Evolutionary conservation across 306 rosid genomes (phyloP).

Genomic region (Dalbergia oliveri): DNA sequence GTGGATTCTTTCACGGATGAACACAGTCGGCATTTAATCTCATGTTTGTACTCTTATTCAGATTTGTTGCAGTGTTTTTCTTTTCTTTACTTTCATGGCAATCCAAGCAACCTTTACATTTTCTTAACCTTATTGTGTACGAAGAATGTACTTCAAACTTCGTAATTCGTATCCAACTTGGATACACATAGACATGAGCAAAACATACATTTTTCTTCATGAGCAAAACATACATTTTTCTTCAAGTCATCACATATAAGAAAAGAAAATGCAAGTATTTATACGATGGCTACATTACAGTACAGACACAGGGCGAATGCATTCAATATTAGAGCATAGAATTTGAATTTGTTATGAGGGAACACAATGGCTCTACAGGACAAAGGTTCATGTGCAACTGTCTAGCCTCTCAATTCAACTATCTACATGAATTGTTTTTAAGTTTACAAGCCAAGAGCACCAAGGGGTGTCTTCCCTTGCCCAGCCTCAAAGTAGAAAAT

Average conservation of each 20-base stretch:
- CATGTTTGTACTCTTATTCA: neutral
- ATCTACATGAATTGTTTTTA: conserved; percentile 56
- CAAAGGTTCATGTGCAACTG: conserved; percentile 46
- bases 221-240: conserved; percentile 2
- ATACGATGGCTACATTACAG: conserved; percentile 22
- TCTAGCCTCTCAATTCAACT: conserved; percentile 58
- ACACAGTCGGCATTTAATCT: neutral
- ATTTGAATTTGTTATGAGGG: conserved; percentile 42
- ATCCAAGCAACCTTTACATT: neutral
- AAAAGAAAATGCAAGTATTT: conserved; percentile 33
- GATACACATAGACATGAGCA: neutral
- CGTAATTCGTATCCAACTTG: neutral
- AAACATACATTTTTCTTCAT: conserved; percentile 8
- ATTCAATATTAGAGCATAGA: conserved; percentile 38
- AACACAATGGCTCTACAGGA: conserved; percentile 32
- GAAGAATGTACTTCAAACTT: neutral
- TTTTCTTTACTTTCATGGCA: neutral
- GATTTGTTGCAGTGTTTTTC: neutral
- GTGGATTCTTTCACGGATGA: conserved; percentile 10
- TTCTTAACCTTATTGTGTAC: neutral
- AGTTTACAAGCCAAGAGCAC: conserved; percentile 92
- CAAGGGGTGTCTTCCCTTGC: conserved; percentile 97
- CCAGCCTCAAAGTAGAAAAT: conserved; percentile 98
- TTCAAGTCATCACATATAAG: conserved; percentile 29
- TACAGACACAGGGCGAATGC: conserved; percentile 43